Conservation (phyloP, 352 stramenopile genomes). For the Pythium inflatum region DNA sequence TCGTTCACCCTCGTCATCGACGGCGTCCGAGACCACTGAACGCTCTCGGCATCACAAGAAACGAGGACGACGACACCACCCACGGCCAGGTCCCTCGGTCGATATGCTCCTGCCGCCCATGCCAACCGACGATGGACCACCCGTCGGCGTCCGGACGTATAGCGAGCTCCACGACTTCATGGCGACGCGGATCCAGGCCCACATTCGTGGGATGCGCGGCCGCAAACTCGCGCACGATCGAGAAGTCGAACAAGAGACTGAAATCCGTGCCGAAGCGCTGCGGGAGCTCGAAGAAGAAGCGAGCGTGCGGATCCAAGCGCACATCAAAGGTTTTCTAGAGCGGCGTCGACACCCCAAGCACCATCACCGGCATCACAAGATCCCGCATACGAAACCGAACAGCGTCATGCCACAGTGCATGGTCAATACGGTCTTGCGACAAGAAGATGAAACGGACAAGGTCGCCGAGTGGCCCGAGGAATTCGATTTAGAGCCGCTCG, state of each 20-base stretch:
- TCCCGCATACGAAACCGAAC: conserved; percentile 23
- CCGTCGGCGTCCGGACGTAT: neutral
- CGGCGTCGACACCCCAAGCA: neutral
- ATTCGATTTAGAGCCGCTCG: conserved; percentile 49
- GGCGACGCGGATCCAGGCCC: conserved; percentile 48
- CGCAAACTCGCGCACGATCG: conserved; percentile 27
- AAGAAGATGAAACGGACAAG: conserved; percentile 20
- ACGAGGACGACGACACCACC: neutral
- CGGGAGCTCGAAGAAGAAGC: conserved; percentile 37
- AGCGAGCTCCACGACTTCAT: conserved; percentile 34
- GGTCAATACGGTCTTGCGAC: neutral
- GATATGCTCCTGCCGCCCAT: conserved; percentile 15
- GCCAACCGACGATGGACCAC: conserved; percentile 3
- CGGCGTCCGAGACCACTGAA: neutral
- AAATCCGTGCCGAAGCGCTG: conserved; percentile 51
- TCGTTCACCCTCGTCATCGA: neutral
- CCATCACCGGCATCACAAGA: conserved; percentile 5
- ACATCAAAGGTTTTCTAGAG: conserved; percentile 42
- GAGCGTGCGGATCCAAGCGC: conserved; percentile 46
- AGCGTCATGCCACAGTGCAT: conserved; percentile 14
- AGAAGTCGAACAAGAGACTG: conserved; percentile 36
- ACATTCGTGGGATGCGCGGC: conserved; percentile 39
- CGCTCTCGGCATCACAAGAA: neutral
- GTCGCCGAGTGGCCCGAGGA: conserved; percentile 53
- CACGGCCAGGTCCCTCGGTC: conserved; percentile 10